Conservation (phyloP, 768 basidiomycete species). For the Suillus weaverae region DNA sequence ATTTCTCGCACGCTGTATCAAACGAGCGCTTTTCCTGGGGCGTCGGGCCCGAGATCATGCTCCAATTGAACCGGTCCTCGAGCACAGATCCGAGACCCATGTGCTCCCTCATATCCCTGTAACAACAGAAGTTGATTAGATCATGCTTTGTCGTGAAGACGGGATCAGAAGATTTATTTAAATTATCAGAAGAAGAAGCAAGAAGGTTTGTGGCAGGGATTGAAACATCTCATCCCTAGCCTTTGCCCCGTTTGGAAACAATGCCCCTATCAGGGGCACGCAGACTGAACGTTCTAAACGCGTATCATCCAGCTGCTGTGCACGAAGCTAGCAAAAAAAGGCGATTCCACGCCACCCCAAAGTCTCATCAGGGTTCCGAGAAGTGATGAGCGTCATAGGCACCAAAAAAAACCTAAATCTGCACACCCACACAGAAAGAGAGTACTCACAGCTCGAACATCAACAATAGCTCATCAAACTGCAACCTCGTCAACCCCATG, state of each 20-base stretch:
- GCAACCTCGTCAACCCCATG: conserved; percentile 52
- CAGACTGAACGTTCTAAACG: not conserved
- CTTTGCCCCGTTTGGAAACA: not conserved
- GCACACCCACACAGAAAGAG: not conserved
- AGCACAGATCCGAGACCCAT: conserved; percentile 47
- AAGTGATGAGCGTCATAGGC: not conserved
- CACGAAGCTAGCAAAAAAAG: not conserved
- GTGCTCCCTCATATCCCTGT: conserved; percentile 67
- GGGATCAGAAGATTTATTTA: not conserved
- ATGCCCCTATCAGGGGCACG: not conserved
- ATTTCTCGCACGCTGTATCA: conserved; percentile 56
- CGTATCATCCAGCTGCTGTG: conserved; percentile 1
- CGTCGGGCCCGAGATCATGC: conserved; percentile 37
- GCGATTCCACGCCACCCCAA: not conserved
- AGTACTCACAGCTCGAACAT: conserved; percentile 62
- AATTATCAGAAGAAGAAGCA: not conserved
- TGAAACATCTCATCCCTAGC: not conserved
- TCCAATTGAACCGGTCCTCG: conserved; percentile 52
- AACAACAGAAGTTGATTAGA: conserved; percentile 6
- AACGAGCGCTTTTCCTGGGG: conserved; percentile 56
- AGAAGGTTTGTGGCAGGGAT: not conserved
- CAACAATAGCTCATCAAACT: conserved; percentile 58
- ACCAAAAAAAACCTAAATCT: not conserved
- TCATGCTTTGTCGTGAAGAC: not conserved
- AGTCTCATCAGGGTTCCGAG: not conserved